These are phyloP conservation scores for Penicillium sp. DNA, from an alignment of 2,329 filamentous ascomycete species.

Conservation along the genomic window DNA sequence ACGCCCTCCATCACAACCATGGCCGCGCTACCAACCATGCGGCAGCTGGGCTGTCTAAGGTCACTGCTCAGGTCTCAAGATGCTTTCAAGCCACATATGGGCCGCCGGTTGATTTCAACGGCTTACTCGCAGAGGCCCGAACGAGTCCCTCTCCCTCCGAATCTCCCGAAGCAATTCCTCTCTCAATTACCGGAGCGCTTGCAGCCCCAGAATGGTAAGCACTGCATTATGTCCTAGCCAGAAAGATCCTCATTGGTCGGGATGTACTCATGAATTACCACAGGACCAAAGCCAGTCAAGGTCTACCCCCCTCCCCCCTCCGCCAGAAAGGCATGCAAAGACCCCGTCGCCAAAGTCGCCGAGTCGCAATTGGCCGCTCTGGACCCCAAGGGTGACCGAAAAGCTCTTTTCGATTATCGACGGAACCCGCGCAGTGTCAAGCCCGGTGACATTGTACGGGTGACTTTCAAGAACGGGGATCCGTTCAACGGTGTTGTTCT, in stretches of 20 bases:
- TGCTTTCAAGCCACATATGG: slow-evolving; percentile 51
- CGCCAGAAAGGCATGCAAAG: slow-evolving; percentile 42
- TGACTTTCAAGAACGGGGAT: slow-evolving; percentile 79
- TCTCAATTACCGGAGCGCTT: slow-evolving; percentile 43
- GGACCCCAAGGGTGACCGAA: slow-evolving; percentile 80
- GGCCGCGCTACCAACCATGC: slow-evolving; percentile 56
- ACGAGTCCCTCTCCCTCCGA: slow-evolving; percentile 40
- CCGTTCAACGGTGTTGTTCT: slow-evolving; percentile 87
- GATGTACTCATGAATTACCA: not conserved
- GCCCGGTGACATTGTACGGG: slow-evolving; percentile 85
- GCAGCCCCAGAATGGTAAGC: slow-evolving; percentile 39
- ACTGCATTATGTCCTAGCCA: not conserved
- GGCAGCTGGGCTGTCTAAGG: slow-evolving; percentile 71
- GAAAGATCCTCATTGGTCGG: not conserved
- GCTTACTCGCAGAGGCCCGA: slow-evolving; percentile 46
- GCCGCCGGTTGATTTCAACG: slow-evolving; percentile 51
- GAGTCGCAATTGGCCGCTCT: slow-evolving; percentile 67
- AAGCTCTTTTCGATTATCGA: slow-evolving; percentile 70
- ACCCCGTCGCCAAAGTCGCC: slow-evolving; percentile 68
- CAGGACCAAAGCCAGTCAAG: slow-evolving; percentile 52
- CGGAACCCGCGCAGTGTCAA: slow-evolving; percentile 74
- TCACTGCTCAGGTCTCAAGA: slow-evolving; percentile 54
- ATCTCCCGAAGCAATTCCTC: slow-evolving; percentile 43
- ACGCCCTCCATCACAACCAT: slow-evolving; percentile 51
- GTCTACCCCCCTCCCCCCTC: slow-evolving; percentile 51